Evolutionary conservation across 352 stramenopile genomes (phyloP), one percentile per base, ranked within the genome.

Genomic region (Globisporangium cederbergense): DNA sequence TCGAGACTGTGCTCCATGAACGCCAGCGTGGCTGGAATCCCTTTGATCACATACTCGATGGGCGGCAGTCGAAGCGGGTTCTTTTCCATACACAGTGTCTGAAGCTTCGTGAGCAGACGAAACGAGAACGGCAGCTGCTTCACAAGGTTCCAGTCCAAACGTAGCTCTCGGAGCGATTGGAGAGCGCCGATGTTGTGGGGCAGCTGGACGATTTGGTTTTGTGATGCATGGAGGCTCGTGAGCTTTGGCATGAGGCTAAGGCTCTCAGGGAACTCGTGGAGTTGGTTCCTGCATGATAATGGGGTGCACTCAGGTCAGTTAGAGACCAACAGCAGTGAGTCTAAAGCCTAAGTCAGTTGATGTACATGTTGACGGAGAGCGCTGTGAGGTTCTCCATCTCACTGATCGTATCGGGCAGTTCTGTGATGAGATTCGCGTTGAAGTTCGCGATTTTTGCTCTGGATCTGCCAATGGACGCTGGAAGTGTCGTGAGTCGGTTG

Each of bases 51-150:
- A 22, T 83, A 60, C 40, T 91, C 79, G 3, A 75, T 64, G 2
- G 78, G 78, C 46, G 81, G 81, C 6, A 83, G 56, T 0, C 71
- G 68, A 51, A 89, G 67, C 3, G 78, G 81, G 42, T 89, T 91
- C n/a, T 79, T 72, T 60, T 91, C 82, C 71, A 91, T 76, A 38
- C 74, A 75, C 2, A 91, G 60, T 18, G 73, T 58, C 40, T 74
- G 34, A 0, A 91, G 64, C 1, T 60, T 58, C 0, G 18, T 66
- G 13, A 80, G 65, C 14, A 84, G 54, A 1, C 79, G 78, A 28
- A 91, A 86, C 1, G 79, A 89, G 62, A 88, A 88, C 0, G 81
- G 81, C 22, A 91, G 74, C 57, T 89, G 79, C 42, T 71, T 76
- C 49, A 91, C 73, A 2, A 38, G 57, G 60, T 91, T 91, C 79